Base-by-base conservation (phyloP, 1,284 basidiomycete genomes). In the Ustilago bromivora region DNA sequence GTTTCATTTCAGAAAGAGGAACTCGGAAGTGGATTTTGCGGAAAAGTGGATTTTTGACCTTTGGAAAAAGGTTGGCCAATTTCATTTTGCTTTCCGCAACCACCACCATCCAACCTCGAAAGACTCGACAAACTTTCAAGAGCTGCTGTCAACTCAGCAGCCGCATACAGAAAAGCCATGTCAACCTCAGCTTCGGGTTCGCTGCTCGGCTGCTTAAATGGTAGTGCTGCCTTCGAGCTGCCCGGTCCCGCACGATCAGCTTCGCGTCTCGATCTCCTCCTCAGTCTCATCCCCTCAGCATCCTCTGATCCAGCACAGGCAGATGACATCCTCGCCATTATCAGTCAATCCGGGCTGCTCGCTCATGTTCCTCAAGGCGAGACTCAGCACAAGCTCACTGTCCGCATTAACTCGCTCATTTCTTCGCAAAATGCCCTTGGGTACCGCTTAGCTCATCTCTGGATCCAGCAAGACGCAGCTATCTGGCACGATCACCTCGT, bases 391-490 rank as follows among this genome's bases (percentile, higher is more conserved):
- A 75, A 76, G 59, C 72, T 75, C 51, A 67, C 66, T 1, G 61
- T 70, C 11, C 68, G 76, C 53, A 78, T 78, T 72, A 76, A 70
- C 38, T 61, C 76, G 35, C 64, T 69, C 62, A 76, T 78, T 55
- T 69, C 72, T 6, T 57, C 69, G 23, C 76, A 76, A 11, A 78
- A 70, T 49, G 60, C 31, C n/a, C 57, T 68, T n/a, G 72, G 76
- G 11, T 75, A 78, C 34, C 66, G 59, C 8, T 52, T 78, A 10
- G 76, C 76, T 6, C 53, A 65, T 28, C 62, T 71, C 11, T 78
- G 76, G 76, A 65, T 78, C 34, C 65, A 71, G 56, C 76, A 78
- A 54, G 64, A 66, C 23, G 65, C 71, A 3, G 28, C 76, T 3
- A 58, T 68, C 4, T 78, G 72, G 76, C 64, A 70, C 57, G 63